Evolutionary conservation across 169 alveolate species (phyloP), one percentile per base, ranked within the genome.

Genomic region (Cryptosporidium andersoni): DNA sequence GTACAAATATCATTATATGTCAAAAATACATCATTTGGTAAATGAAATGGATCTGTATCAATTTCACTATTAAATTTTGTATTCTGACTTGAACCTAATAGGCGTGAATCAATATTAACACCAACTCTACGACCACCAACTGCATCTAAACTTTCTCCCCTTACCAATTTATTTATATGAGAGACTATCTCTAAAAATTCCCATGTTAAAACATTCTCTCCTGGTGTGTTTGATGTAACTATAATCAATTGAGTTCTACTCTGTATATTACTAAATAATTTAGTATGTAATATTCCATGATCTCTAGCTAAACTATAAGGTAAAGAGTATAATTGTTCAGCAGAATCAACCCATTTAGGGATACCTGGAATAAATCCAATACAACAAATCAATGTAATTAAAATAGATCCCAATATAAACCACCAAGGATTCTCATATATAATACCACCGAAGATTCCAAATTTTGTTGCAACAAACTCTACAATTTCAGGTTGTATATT

Each of bases 101-200:
- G 8, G 8, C 42, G 42, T 37, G 49, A 40, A 9, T 53, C 42
- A 2, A 74, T 7, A 14, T 49, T 34, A 39, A 74, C 85, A 16
- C 85, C 85, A 1, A 91, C 81, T 65, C 89, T 88, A 39, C 94
- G 42, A 36, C 92, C 90, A 52, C 90, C 90, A 12, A 66, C 93
- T 2, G 94, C 93, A 74, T 91, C 94, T 37, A 89, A 66, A 11
- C 82, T 89, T 45, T 85, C 82, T n/a, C 94, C 94, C n/a, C 93
- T 88, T 49, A 91, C 81, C 64, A 91, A 64, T 53, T 85, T 63
- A 66, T 91, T 91, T 37, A 91, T 45, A 56, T 88, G 91, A 34
- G 89, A 81, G 62, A 90, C 91, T 11, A 65, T 89, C 40, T 89
- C 92, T 37, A 91, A 63, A 62, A 74, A 58, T 51, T 91, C 89